Evolutionary conservation across 306 rosid genomes (phyloP), one percentile per base, ranked within the genome.

Genomic region (Ormosia emarginata): DNA sequence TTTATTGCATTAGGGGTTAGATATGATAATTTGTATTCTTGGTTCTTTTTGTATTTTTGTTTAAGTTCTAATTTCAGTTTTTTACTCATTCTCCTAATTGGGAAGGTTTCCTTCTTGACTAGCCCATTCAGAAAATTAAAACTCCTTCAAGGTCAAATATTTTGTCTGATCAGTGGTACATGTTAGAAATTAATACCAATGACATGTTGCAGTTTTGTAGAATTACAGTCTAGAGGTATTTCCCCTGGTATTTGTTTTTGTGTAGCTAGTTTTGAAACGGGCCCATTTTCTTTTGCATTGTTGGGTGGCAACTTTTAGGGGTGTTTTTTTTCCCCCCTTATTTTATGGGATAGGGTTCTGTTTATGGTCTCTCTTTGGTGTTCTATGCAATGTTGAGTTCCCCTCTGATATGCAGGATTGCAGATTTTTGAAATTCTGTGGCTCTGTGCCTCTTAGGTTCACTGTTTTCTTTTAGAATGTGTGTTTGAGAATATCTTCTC

Each of bases 151-250:
- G 37, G 59, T 56, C 47, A 40, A 43, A 36, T 47, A n/a, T 44
- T 74, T 56, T 79, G 68, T 53, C 53, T 50, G 12, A 30, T 9
- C 34, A 10, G n/a, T 56, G 43, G 8, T 57, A 57, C 46, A n/a
- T 30, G 30, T 17, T 44, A 29, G 58, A 68, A 56, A 57, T 33
- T 30, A 71, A 41, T 37, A 30, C 37, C 39, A 55, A 40, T 7
- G 62, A 13, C 47, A 67, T 79, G 82, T 69, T 41, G 40, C 49
- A 46, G 17, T 43, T 79, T 70, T 15, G 8, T 69, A 75, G n/a
- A 43, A 58, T 41, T 30, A 11, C 3, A 52, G 29, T 14, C 18
- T n/a, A 52, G 29, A 52, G 58, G 24, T 17, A 24, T 56, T 18
- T 53, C 6, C 30, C 3, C 9, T 53, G 8, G 18, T 53, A n/a